These are phyloP conservation scores for Lyophyllum shimeji DNA, from an alignment of 768 basidiomycete genomes.

Conservation along the genomic window DNA sequence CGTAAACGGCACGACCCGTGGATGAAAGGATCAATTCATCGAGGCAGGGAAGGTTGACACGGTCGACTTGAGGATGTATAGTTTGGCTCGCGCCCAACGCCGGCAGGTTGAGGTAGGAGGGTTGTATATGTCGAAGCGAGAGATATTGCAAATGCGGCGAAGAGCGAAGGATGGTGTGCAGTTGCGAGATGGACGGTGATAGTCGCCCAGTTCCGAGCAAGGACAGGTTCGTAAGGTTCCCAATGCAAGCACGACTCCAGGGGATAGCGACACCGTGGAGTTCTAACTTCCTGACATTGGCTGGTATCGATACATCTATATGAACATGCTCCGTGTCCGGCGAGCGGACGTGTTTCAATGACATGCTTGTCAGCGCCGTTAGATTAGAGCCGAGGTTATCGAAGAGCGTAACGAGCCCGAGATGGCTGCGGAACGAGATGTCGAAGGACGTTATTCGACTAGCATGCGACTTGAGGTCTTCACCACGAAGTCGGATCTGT, in stretches of 20 bases:
- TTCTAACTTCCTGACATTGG: background rate
- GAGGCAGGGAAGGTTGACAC: background rate
- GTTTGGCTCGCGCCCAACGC: too few species aligned
- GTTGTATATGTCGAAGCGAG: background rate
- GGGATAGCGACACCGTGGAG: background rate
- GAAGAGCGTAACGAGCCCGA: too few species aligned
- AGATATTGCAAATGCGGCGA: background rate
- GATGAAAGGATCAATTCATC: background rate
- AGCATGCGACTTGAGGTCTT: too few species aligned
- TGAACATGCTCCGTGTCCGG: background rate
- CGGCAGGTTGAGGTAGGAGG: too few species aligned
- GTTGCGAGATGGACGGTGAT: background rate
- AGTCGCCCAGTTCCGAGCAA: background rate
- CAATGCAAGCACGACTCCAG: background rate
- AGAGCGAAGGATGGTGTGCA: background rate
- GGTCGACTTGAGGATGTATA: too few species aligned
- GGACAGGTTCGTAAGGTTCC: background rate
- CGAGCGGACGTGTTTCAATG: background rate
- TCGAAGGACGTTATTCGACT: too few species aligned
- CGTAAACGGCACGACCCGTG: background rate
- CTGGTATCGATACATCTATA: background rate
- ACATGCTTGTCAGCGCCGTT: background rate
- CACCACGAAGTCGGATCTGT: too few species aligned
- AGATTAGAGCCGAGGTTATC: too few species aligned
- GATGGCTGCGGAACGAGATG: too few species aligned